Evolutionary conservation across 176 grass and related monocot species (phyloP), one percentile per base, ranked within the genome.

Genomic region (Musa acuminata): DNA sequence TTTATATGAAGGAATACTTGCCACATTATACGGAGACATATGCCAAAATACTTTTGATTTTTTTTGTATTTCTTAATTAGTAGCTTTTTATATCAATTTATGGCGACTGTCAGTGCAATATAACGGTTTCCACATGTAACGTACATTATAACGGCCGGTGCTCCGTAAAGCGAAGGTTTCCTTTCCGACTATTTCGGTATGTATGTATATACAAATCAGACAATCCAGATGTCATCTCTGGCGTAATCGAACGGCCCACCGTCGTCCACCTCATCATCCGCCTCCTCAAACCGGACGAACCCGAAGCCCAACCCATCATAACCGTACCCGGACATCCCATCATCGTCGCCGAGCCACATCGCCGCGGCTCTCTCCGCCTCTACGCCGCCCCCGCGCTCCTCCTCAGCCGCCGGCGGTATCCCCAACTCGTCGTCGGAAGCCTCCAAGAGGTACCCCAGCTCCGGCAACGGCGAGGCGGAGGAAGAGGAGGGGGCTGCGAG

Each of bases 401-500:
- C 66, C 26, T 12, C 29, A 7, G 13, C 14, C 67, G 16, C 7
- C 67, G 67, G 67, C 43, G 67, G 67, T 16, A 69, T 35, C 27
- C 67, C 67, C 0, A 69, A 29, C 29, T 69, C 67, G 29, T 69
- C 67, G 13, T 69, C 67, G 35, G 67, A 69, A 35, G 67, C 67
- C 67, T 69, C 67, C 11, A 69, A 29, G 2, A 69, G 67, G 48
- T 69, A 69, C 35, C 67, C 67, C 5, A 69, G 7, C 19, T 69
- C 67, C 35, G 29, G 48, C 29, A 16, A 16, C 29, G 35, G 16
- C 16, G 14, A 1, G 7, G 35, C 4, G 4, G 26, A 4, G 13
- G 65, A 13, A 1, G 64, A 1, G 4, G 35, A 14, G 3, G 67
- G 35, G 1, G 11, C 11, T 1, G 27, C 14, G 29, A 69, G 67